Percentiles rank a stretch among this genome's conserved stretches.
Evolutionary conservation across 306 rosid genomes (phyloP).

Genomic region (Alnus glutinosa): DNA sequence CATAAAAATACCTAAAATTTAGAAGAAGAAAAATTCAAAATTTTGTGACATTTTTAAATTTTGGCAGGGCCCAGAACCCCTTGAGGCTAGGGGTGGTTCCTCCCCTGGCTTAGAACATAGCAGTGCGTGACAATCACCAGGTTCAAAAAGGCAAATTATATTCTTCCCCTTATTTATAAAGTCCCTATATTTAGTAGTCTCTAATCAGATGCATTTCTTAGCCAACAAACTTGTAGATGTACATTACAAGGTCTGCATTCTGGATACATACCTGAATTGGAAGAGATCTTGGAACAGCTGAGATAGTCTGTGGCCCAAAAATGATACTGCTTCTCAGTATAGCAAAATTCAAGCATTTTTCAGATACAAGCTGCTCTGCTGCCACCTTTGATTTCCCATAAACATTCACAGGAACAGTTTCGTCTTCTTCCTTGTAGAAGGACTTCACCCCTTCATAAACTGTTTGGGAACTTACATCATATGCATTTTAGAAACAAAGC

Average conservation of each 20-base stretch:
- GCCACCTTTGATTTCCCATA: slow-evolving; percentile 86
- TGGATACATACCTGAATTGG: slow-evolving; percentile 70
- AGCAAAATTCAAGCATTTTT: slow-evolving; percentile 65
- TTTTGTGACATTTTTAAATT: too few species aligned
- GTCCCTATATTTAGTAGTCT: neutral
- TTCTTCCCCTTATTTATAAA: neutral
- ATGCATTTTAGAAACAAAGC: slow-evolving; percentile 23
- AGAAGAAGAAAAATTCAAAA: too few species aligned
- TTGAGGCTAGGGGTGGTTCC: too few species aligned
- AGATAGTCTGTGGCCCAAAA: slow-evolving; percentile 82
- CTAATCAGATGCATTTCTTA: neutral
- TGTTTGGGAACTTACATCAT: slow-evolving; percentile 37
- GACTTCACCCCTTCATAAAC: slow-evolving; percentile 90
- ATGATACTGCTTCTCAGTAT: slow-evolving; percentile 95
- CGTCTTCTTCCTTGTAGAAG: slow-evolving; percentile 87
- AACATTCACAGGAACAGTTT: slow-evolving; percentile 64
- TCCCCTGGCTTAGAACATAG: neutral
- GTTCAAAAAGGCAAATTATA: neutral
- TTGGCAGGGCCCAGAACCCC: too few species aligned
- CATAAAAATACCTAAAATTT: too few species aligned
- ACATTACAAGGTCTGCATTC: slow-evolving; percentile 7
- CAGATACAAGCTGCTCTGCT: slow-evolving; percentile 71
- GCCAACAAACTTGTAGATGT: slow-evolving; percentile 10
- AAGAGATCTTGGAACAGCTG: slow-evolving; percentile 90
- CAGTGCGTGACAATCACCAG: neutral